Evolutionary conservation across 805 yeast genomes (phyloP).

Genomic region (Kazachstania viticola): DNA sequence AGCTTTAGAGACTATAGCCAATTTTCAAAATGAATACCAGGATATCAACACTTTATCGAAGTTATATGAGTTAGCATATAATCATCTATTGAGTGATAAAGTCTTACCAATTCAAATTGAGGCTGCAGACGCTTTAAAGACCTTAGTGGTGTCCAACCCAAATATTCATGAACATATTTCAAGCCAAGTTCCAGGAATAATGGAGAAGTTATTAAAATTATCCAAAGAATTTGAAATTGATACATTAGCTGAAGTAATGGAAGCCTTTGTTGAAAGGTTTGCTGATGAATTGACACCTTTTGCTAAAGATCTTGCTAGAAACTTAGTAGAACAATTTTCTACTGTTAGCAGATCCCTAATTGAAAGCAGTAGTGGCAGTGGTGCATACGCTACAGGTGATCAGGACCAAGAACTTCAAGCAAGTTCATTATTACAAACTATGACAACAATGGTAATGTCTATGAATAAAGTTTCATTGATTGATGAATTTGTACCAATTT

Average conservation of each 20-base stretch:
- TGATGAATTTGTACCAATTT: conserved; percentile 44
- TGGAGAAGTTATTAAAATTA: conserved; percentile 65
- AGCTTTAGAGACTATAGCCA: conserved; percentile 47
- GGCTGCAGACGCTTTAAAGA: conserved; percentile 79
- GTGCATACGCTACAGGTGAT: conserved; percentile 26
- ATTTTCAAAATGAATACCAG: conserved; percentile 24
- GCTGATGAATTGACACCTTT: conserved; percentile 83
- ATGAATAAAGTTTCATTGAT: conserved; percentile 49
- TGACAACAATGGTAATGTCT: conserved; percentile 60
- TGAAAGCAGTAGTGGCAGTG: conserved; percentile 31
- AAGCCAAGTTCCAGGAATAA: conserved; percentile 62
- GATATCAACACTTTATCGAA: conserved; percentile 31
- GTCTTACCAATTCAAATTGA: conserved; percentile 70
- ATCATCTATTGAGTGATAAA: conserved; percentile 32
- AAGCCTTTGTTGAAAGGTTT: conserved; percentile 83
- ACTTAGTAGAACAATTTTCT: conserved; percentile 51
- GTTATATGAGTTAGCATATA: conserved; percentile 31
- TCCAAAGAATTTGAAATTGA: conserved; percentile 80
- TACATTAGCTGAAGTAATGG: conserved; percentile 81
- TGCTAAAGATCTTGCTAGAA: conserved; percentile 52
- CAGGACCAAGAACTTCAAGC: conserved; percentile 61
- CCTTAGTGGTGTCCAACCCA: conserved; percentile 54
- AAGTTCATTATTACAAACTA: conserved; percentile 54
- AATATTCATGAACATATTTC: conserved; percentile 58
- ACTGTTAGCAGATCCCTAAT: conserved; percentile 44